Percentiles rank a stretch among this genome's conserved stretches.
These are phyloP conservation scores for Chlorella sp. DNA, from an alignment of 139 green algal genomes.

Conservation along the genomic window DNA sequence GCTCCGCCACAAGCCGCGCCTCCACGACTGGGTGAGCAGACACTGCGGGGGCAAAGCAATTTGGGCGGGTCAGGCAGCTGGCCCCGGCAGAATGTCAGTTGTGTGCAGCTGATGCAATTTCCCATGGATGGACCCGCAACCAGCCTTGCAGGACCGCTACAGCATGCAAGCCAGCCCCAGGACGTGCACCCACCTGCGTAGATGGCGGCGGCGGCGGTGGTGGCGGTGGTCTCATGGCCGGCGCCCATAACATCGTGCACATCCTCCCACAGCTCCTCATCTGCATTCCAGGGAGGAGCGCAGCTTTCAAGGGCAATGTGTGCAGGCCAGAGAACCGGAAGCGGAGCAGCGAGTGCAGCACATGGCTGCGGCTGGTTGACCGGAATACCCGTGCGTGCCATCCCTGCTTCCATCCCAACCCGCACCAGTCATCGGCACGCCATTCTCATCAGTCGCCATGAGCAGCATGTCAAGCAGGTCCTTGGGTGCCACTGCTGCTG, in stretches of 20 bases:
- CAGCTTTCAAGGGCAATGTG: too few relatives aligned
- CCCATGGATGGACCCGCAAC: too few relatives aligned
- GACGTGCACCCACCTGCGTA: constrained; percentile 33
- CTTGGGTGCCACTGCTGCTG: background rate
- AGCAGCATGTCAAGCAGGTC: constrained; percentile 73
- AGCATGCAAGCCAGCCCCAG: too few relatives aligned
- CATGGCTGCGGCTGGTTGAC: too few relatives aligned
- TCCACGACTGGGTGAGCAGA: constrained; percentile 64
- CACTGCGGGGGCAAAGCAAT: constrained; percentile 54
- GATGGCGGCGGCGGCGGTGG: constrained; percentile 64
- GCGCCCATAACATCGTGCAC: constrained; percentile 81
- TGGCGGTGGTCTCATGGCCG: constrained; percentile 82
- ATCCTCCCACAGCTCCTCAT: constrained; percentile 83
- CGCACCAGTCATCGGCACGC: constrained; percentile 48
- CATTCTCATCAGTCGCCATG: constrained; percentile 61
- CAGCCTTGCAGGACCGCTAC: too few relatives aligned
- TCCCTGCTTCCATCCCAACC: too few relatives aligned
- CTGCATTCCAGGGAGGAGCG: constrained; percentile 7
- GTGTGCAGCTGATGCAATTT: too few relatives aligned
- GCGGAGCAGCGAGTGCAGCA: too few relatives aligned
- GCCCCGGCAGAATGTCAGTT: too few relatives aligned
- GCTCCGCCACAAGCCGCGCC: constrained; percentile 54
- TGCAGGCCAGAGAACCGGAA: too few relatives aligned
- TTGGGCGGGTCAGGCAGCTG: too few relatives aligned
- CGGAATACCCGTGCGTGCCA: too few relatives aligned